These are phyloP conservation scores for Syzygium aqueum DNA, from an alignment of 345 rosid genomes.

Conservation along the genomic window DNA sequence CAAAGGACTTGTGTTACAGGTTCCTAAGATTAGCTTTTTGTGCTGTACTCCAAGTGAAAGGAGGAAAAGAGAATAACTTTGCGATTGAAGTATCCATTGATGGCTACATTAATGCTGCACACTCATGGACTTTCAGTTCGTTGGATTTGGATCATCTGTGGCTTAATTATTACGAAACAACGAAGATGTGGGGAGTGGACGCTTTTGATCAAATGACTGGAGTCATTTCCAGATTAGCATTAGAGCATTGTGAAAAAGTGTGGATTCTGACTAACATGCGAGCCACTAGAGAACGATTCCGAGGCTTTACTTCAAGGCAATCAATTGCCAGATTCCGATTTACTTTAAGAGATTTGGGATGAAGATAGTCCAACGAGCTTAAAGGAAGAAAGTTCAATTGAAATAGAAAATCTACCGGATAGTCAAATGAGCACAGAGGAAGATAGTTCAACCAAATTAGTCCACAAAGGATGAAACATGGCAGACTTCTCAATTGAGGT, in stretches of 20 bases:
- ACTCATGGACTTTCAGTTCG: background rate
- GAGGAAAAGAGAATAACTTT: background rate
- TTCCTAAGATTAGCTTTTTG: background rate
- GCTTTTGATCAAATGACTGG: too few relatives aligned
- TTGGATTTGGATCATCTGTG: background rate
- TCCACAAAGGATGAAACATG: background rate
- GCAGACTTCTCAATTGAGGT: background rate
- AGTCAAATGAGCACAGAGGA: background rate
- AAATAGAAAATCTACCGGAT: background rate
- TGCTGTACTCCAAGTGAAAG: background rate
- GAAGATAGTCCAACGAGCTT: background rate
- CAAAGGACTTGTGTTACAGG: background rate
- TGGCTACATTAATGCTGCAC: background rate
- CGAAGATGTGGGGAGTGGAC: background rate
- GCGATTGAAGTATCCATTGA: background rate
- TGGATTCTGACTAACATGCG: background rate
- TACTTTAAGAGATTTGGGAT: background rate
- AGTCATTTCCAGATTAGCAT: background rate
- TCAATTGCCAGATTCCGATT: background rate
- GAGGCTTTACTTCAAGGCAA: background rate
- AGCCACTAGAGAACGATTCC: background rate
- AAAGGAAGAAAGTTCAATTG: background rate
- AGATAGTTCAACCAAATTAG: background rate
- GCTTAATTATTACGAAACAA: background rate
- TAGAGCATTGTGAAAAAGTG: background rate